phyloP scores from a whole-genome alignment of 2,329 filamentous ascomycete species.

The Cladosporium sp. region DNA sequence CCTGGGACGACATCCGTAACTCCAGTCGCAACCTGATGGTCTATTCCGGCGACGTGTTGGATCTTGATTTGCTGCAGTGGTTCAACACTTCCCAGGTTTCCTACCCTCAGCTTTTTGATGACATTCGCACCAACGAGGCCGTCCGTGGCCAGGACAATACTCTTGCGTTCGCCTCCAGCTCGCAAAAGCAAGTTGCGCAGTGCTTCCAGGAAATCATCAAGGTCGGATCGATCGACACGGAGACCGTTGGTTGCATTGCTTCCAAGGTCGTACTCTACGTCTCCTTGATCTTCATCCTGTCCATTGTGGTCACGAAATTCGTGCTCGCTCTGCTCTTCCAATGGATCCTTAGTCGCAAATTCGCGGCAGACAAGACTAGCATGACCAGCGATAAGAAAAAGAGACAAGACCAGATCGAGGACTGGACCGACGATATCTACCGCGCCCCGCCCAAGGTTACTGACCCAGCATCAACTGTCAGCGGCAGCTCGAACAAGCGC shows the following conservation, averaged over 20 bases:
- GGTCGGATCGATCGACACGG: conserved; percentile 91
- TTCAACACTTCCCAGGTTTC: conserved; percentile 77
- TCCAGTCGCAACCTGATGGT: conserved; percentile 83
- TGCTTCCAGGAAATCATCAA: conserved; percentile 93
- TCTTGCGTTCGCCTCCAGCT: conserved; percentile 70
- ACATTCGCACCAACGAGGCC: conserved; percentile 65
- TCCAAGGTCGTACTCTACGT: conserved; percentile 96
- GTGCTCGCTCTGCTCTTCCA: conserved; percentile 86
- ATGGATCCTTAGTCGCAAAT: conserved; percentile 88
- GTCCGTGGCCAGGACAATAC: conserved; percentile 85
- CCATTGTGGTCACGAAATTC: conserved; percentile 83
- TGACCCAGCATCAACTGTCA: conserved; percentile 60
- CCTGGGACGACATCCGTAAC: conserved; percentile 91
- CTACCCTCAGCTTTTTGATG: conserved; percentile 71
- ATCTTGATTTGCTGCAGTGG: conserved; percentile 83
- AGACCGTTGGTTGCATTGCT: conserved; percentile 94
- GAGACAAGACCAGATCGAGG: conserved; percentile 88
- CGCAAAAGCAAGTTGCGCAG: conserved; percentile 67
- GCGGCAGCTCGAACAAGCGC: conserved; percentile 73
- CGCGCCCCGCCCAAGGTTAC: conserved; percentile 77
- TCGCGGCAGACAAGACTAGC: conserved; percentile 79
- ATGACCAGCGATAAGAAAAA: conserved; percentile 76
- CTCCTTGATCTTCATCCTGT: conserved; percentile 83
- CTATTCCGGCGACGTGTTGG: conserved; percentile 89
- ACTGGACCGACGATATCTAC: conserved; percentile 97